These are phyloP conservation scores for Alternaria sp. DNA, from an alignment of 2,329 filamentous ascomycete species.

Conservation along the genomic window DNA sequence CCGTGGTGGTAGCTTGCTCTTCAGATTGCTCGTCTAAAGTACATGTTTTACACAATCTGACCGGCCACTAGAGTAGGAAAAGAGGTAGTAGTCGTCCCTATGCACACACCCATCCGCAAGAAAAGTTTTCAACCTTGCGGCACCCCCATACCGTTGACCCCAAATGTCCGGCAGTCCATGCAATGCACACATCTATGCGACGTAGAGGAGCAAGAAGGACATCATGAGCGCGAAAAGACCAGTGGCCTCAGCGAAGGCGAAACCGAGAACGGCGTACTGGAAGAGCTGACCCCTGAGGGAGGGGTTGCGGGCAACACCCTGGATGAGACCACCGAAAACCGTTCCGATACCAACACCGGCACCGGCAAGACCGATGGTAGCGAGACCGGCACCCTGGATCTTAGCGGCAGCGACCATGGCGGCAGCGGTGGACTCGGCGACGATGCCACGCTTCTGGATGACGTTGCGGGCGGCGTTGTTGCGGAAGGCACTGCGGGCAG, in stretches of 20 bases:
- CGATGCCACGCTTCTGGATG: conserved; percentile 53
- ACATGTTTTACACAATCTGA: conserved; percentile 56
- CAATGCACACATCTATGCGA: conserved; percentile 50
- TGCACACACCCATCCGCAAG: conserved; percentile 52
- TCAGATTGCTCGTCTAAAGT: conserved; percentile 54
- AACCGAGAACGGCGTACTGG: conserved; percentile 94
- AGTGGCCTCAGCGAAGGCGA: conserved; percentile 93
- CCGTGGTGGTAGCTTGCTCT: conserved; percentile 52
- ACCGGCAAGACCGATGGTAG: conserved; percentile 91
- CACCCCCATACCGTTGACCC: conserved; percentile 45
- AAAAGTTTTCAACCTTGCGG: conserved; percentile 46
- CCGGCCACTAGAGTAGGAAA: conserved; percentile 51
- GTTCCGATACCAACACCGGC: conserved; percentile 95
- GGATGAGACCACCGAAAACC: conserved; percentile 89
- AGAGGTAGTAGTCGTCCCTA: conserved; percentile 50
- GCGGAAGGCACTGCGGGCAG: conserved; percentile 52
- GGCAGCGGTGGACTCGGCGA: conserved; percentile 53
- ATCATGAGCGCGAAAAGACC: conserved; percentile 68
- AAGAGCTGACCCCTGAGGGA: conserved; percentile 94
- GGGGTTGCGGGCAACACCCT: conserved; percentile 92
- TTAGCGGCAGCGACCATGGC: conserved; percentile 54
- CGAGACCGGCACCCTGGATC: conserved; percentile 59
- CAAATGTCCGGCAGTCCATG: conserved; percentile 43
- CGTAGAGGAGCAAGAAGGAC: conserved; percentile 55
- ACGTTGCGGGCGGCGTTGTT: conserved; percentile 52